Percentiles rank a stretch among this genome's conserved stretches.
Evolutionary conservation across 225 moss, liverwort and hornwort genomes (phyloP).

Genomic region (Bryum argenteum): DNA sequence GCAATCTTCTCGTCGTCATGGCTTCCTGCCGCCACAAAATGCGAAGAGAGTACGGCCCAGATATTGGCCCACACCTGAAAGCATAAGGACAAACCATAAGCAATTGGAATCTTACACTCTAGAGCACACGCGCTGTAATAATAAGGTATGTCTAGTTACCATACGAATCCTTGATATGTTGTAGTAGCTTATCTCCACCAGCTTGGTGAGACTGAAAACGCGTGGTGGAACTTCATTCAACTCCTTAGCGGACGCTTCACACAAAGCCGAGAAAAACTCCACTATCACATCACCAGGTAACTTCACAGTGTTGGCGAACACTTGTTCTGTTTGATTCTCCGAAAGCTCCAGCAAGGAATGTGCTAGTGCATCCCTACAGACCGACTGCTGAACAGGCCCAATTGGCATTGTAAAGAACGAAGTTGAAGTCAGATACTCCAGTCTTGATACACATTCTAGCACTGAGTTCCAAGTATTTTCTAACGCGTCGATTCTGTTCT

Average conservation of each 20-base stretch:
- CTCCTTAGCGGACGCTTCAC: conserved; percentile 82
- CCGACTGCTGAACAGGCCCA: conserved; percentile 61
- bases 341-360: conserved; percentile 71
- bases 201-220: conserved; percentile 94
- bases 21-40: conserved; percentile 94
- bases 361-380: conserved; percentile 63
- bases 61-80: conserved; percentile 92
- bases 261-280: conserved; percentile 90
- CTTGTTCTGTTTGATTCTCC: conserved; percentile 81
- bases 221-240: conserved; percentile 83
- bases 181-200: conserved; percentile 97
- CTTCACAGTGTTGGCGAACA: conserved; percentile 91
- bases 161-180: conserved; percentile 93
- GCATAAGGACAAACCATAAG: conserved; percentile 16
- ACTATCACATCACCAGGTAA: conserved; percentile 85
- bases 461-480: conserved; percentile 80
- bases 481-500: conserved; percentile 69
- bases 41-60: conserved; percentile 83
- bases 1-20: conserved; percentile 90
- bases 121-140: neutral
- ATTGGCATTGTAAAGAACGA: conserved; percentile 55
- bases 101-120: neutral
- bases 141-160: conserved; percentile 44
- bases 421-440: conserved; percentile 83
- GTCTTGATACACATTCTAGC: conserved; percentile 79